Base-by-base conservation (phyloP, 352 stramenopile species). In the Nothophytophthora sp. region DNA sequence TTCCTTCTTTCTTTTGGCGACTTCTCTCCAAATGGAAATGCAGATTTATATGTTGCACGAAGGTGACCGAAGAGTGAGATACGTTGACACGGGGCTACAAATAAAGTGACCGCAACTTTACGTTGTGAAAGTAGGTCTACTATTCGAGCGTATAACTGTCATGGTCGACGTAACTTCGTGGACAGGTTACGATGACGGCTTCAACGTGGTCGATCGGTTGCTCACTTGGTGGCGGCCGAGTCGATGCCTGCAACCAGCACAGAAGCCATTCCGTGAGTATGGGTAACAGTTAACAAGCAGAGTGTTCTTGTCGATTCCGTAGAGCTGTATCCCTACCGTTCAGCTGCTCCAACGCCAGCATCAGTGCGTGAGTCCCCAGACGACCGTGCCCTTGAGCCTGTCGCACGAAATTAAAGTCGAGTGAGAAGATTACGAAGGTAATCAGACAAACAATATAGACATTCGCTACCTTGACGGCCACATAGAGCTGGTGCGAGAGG, bases 401-500 rank as follows among this genome's bases (percentile, higher is more conserved):
- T 4, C 51, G 13, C 15, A 38, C 22, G 11, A 45, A 5, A 32
- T 42, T 38, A 29, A 32, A 30, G 0, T 18, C 6, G 10, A 28
- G 18, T 34, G 20, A 36, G 32, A 12, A 30, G 6, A 30, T n/a
- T n/a, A n/a, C n/a, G n/a, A n/a, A n/a, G n/a, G 22, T 15, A 16
- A 1, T 23, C n/a, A 43, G 4, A 20, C n/a, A 18, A 43, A 4
- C 19, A 59, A 10, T 8, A 19, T 4, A 37, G 19, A 44, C n/a
- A 15, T n/a, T 2, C 5, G 10, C 18, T 29, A 82, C 74, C 71
- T 92, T 89, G 41, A 92, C 81, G 4, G 84, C 83, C 25, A 95
- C 54, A 52, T 96, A 96, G 9, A 96, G 50, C 55, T 96, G 86
- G 55, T 96, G 85, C n/a, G 88, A 86, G 15, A 96, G 73, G 10